A percentile compares a stretch with the other conserved stretches of the same genome.
These are phyloP conservation scores for Euptelea pleiosperma DNA, from an alignment of 164 flowering plant genomes.

Conservation along the genomic window DNA sequence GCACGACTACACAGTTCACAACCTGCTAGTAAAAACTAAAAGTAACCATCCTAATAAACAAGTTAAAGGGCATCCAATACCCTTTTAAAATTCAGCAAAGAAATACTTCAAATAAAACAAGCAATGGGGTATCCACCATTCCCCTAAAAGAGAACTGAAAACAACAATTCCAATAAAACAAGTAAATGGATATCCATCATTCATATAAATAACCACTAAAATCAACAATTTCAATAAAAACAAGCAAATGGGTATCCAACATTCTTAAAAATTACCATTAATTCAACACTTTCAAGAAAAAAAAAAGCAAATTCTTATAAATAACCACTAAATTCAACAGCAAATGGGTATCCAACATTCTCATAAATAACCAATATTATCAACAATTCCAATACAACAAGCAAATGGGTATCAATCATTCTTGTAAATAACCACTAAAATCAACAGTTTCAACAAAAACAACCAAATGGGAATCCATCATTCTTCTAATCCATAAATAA, in stretches of 20 bases:
- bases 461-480: neutral
- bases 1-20: too few species aligned
- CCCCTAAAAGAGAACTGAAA: neutral
- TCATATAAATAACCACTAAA: neutral
- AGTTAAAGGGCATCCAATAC: neutral
- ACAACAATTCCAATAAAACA: neutral
- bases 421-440: neutral
- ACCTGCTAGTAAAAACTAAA: neutral
- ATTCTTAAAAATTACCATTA: too few species aligned
- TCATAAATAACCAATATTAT: neutral
- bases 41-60: neutral
- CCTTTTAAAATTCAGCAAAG: neutral
- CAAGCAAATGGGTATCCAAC: neutral
- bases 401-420: conserved; percentile 2
- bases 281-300: too few species aligned
- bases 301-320: conserved; percentile 8
- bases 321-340: neutral
- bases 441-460: neutral
- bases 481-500: neutral
- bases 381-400: neutral
- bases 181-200: neutral
- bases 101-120: too few species aligned
- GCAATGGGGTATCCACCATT: neutral
- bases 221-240: neutral
- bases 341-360: neutral